A percentile compares a stretch with the other conserved stretches of the same genome.
Conservation (phyloP, 805 yeast species). For the Candida sanyiensis region DNA sequence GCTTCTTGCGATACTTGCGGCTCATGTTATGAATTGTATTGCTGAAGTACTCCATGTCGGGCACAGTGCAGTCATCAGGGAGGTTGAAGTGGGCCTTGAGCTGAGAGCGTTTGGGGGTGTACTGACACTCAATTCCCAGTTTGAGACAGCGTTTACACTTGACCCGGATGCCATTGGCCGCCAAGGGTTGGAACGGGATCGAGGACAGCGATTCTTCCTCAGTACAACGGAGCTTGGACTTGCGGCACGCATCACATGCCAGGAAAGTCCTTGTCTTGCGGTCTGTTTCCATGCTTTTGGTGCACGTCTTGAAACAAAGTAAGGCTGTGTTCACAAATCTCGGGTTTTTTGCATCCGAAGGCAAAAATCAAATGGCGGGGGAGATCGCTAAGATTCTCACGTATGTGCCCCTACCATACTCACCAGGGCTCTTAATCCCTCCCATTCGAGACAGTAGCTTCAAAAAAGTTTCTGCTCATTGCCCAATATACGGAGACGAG, state of each 20-base stretch:
- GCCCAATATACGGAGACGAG: no score
- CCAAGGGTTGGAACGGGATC: background rate
- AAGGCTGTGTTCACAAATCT: background rate
- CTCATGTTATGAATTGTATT: slow-evolving; percentile 12
- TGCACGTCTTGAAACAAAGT: background rate
- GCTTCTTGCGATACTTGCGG: slow-evolving; percentile 8
- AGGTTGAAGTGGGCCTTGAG: slow-evolving; percentile 7
- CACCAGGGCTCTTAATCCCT: no score
- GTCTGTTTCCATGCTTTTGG: background rate
- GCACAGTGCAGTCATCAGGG: background rate
- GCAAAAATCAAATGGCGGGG: no score
- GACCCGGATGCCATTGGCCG: background rate
- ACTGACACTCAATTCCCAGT: slow-evolving; percentile 10
- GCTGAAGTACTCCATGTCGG: slow-evolving; percentile 6
- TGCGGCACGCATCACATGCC: slow-evolving; percentile 17
- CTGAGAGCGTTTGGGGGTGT: slow-evolving; percentile 15
- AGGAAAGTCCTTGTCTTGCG: slow-evolving; percentile 10
- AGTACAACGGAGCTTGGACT: slow-evolving; percentile 12
- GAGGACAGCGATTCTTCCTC: slow-evolving; percentile 2
- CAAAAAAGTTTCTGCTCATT: no score
- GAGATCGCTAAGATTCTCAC: no score
- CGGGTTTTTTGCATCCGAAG: slow-evolving; percentile 1
- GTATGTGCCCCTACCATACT: no score
- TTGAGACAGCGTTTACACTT: slow-evolving; percentile 12
- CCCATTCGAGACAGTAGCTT: no score